phyloP scores from a whole-genome alignment of 306 rosid species.

The Elaeagnus macrophylla region DNA sequence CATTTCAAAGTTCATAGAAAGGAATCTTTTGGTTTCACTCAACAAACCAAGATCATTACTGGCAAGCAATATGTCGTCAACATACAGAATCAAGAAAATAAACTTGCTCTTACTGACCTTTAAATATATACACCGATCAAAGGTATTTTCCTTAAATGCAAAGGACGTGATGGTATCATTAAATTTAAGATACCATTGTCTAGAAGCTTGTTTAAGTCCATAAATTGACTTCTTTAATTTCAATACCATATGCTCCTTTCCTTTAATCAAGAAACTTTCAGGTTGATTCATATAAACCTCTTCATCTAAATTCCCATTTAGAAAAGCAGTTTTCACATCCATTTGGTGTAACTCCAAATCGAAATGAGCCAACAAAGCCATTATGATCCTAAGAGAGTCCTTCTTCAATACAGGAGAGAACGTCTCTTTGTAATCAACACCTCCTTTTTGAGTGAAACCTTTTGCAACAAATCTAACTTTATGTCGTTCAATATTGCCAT shows the following conservation, averaged over 20 bases:
- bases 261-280: neutral
- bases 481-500: neutral
- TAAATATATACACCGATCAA: constrained; percentile 10
- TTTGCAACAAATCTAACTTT: neutral
- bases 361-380: no score
- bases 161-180: neutral
- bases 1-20: no score
- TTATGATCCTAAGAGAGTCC: no score
- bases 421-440: no score
- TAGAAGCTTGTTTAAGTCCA: constrained; percentile 4
- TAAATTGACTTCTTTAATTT: constrained; percentile 3
- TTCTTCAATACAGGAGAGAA: no score
- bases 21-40: no score
- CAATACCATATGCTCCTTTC: neutral
- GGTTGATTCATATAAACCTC: neutral
- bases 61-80: constrained; percentile 3
- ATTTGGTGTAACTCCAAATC: no score
- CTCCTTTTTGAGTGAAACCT: no score
- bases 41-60: no score
- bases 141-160: constrained; percentile 3
- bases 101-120: constrained; percentile 3
- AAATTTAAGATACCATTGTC: neutral
- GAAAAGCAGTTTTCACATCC: no score
- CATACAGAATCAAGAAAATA: neutral
- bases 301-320: neutral